Evolutionary conservation across 164 flowering plant species (phyloP).

Genomic region (Platanus orientalis): DNA sequence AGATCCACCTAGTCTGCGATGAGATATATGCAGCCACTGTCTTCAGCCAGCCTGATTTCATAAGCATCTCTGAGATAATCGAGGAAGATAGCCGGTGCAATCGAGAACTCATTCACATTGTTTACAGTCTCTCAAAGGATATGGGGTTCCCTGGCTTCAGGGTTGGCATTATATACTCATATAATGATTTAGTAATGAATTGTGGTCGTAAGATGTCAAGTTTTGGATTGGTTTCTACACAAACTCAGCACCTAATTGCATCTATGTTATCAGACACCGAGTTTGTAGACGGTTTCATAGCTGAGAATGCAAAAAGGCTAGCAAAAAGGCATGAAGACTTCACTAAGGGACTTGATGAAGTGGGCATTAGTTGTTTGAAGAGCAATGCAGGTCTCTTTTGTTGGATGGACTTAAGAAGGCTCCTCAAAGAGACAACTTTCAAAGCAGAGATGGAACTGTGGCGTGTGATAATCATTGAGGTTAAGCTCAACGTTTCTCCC

Average conservation of each 20-base stretch:
- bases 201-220: constrained; percentile 68
- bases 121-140: constrained; percentile 18
- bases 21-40: constrained; percentile 71
- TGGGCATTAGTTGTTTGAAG: constrained; percentile 51
- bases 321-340: constrained; percentile 26
- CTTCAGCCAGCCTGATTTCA: constrained; percentile 36
- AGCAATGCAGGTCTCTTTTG: constrained; percentile 71
- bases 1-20: too few relatives aligned
- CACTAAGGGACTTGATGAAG: constrained; percentile 29
- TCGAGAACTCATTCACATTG: constrained; percentile 16
- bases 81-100: constrained; percentile 25
- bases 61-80: constrained; percentile 52
- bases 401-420: constrained; percentile 80
- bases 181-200: constrained; percentile 51
- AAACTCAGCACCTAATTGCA: constrained; percentile 54
- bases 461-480: constrained; percentile 59
- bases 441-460: constrained; percentile 68
- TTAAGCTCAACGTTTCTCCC: constrained; percentile 90
- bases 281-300: constrained; percentile 35
- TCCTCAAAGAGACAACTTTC: constrained; percentile 48
- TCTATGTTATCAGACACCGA: constrained; percentile 50
- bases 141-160: constrained; percentile 23
- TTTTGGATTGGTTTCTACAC: constrained; percentile 65
- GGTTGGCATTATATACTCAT: constrained; percentile 59
- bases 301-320: constrained; percentile 36